Evolutionary conservation across 495 filamentous ascomycete genomes (phyloP), one percentile per base, ranked within the genome.

Genomic region (Penicillium cataractarum): DNA sequence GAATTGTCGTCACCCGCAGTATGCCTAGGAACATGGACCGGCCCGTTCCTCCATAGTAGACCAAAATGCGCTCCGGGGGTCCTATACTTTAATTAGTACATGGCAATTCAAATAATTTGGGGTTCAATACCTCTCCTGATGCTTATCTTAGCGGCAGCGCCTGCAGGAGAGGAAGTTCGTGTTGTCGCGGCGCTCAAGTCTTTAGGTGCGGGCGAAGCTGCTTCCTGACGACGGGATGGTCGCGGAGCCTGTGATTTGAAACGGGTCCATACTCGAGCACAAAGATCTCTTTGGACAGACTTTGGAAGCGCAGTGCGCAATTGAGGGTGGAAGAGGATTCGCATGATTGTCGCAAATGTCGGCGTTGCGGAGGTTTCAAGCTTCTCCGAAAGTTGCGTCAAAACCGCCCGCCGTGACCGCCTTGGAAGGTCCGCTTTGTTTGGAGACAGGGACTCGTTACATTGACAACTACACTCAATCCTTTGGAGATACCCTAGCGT

Each of bases 31-130:
- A 89, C 24, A 87, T 83, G 17, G 82, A 87, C 62, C 83, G 81
- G 19, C 79, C 80, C 8, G 85, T 88, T 63, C 91, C 90, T 42
- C 86, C 87, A 80, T 91, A 85, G 67, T 90, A 93, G 62, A 94
- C 81, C 59, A 90, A 77, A 10, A 93, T 77, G 15, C 78, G 78
- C 65, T 91, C 89, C 53, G 79, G 79, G 29, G 76, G 76, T 1
- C 73, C 78, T 80, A 52, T 33, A 53, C 37, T 21, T 9, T 6
- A 31, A 5, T 65, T 17, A 65, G 58, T 32, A 54, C 42, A 26
- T 35, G 24, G 7, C n/a, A 24, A 3, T 13, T 12, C 5, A 15
- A 6, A 6, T 7, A 3, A 24, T 5, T 2, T 8, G n/a, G n/a
- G 22, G 8, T 24, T 10, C 6, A 54, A 19, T 71, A 79, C 78